phyloP scores from a whole-genome alignment of 306 rosid species.

The Quercus parvula region DNA sequence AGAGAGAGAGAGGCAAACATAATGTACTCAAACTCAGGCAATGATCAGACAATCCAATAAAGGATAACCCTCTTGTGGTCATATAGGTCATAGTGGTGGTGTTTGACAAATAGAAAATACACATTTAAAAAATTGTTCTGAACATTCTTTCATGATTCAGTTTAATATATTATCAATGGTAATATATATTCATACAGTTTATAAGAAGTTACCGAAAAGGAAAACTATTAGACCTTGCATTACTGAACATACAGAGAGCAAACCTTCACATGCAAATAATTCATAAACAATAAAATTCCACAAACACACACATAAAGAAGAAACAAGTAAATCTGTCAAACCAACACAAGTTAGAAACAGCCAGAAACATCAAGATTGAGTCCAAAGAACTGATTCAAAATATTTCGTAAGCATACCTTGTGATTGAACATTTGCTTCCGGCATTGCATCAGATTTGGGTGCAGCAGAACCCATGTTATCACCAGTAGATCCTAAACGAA shows the following conservation, averaged over 20 bases:
- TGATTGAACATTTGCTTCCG: slow-evolving; percentile 34
- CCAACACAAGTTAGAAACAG: neutral
- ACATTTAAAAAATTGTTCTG: neutral
- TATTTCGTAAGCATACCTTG: slow-evolving; percentile 25
- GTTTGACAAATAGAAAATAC: neutral
- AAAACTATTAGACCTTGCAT: neutral
- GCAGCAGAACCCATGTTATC: slow-evolving; percentile 30
- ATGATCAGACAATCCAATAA: neutral
- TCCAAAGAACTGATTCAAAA: neutral
- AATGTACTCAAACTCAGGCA: neutral
- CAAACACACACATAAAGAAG: neutral
- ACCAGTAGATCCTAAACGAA: slow-evolving; percentile 42
- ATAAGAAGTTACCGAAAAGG: neutral
- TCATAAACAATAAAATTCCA: neutral
- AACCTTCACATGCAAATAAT: neutral
- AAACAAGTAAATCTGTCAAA: neutral
- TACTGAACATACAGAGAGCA: neutral
- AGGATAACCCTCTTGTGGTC: neutral
- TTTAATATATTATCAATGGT: neutral
- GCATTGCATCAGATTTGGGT: slow-evolving; percentile 17
- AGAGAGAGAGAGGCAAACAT: neutral
- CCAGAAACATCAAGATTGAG: neutral
- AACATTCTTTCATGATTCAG: neutral
- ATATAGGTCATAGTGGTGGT: neutral
- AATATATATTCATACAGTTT: neutral